phyloP scores from a whole-genome alignment of 2,329 filamentous ascomycete species.

The Calcarisporium arbuscula region DNA sequence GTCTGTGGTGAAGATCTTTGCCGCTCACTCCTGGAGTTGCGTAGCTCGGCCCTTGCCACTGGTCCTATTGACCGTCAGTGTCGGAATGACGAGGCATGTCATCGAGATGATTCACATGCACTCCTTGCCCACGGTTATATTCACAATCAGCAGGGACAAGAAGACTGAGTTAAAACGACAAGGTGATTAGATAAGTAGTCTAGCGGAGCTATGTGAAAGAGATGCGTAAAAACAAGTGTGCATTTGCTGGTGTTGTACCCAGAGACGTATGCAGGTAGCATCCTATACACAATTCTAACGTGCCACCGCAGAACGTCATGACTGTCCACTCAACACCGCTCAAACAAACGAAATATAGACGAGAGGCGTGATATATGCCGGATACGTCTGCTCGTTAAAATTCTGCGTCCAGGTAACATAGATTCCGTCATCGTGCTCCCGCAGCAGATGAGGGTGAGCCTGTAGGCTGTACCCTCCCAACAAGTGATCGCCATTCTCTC shows the following conservation, averaged over 20 bases:
- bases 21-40: constrained; percentile 28
- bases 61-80: constrained; percentile 20
- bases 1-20: constrained; percentile 35
- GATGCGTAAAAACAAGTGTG: too few relatives aligned
- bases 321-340: constrained; percentile 1
- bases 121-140: too few relatives aligned
- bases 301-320: too few relatives aligned
- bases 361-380: constrained; percentile 10
- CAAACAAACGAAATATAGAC: constrained; percentile 11
- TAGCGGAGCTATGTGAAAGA: too few relatives aligned
- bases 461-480: constrained; percentile 10
- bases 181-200: too few relatives aligned
- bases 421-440: constrained; percentile 8
- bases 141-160: too few relatives aligned
- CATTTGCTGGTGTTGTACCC: too few relatives aligned
- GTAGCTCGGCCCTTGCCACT: constrained; percentile 34
- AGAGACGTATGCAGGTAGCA: too few relatives aligned
- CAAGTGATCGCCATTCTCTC: constrained; percentile 6
- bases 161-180: too few relatives aligned
- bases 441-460: constrained; percentile 9
- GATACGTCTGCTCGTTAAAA: constrained; percentile 8
- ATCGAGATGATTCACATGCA: constrained; percentile 12
- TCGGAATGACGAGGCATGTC: neutral
- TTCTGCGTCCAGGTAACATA: constrained; percentile 12
- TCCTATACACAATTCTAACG: too few relatives aligned